phyloP scores from a whole-genome alignment of 495 filamentous ascomycete genomes.

The Choiromyces venosus region DNA sequence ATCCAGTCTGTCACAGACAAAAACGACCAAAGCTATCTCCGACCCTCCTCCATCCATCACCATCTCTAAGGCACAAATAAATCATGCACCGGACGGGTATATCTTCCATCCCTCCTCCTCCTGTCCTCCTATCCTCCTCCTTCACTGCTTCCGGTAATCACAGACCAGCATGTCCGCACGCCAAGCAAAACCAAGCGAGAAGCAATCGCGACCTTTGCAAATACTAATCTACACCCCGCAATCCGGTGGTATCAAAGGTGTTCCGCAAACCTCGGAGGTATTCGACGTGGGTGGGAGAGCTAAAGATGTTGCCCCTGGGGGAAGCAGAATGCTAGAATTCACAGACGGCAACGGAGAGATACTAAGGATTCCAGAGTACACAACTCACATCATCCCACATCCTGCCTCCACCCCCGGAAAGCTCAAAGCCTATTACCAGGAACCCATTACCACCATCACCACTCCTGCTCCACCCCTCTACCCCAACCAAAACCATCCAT shows the following conservation, averaged over 20 bases:
- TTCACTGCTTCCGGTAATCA: background rate
- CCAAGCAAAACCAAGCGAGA: background rate
- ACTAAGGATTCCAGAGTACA: background rate
- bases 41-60: background rate
- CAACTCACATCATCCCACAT: background rate
- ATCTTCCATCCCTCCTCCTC: background rate
- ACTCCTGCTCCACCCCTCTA: background rate
- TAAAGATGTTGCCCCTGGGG: background rate
- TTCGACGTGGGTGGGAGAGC: background rate
- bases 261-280: background rate
- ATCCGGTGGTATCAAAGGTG: background rate
- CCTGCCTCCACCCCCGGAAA: background rate
- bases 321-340: background rate
- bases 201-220: background rate
- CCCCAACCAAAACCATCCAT: background rate
- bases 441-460: background rate
- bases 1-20: background rate
- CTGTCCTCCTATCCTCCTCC: background rate
- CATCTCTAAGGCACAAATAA: background rate
- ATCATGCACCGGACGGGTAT: background rate
- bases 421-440: background rate
- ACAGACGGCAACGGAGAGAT: background rate
- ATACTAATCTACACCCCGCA: background rate
- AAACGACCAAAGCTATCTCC: too few species aligned
- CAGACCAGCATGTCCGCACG: background rate